These are phyloP conservation scores for Curvularia spicifera DNA, from an alignment of 2,329 filamentous ascomycete species.

Conservation along the genomic window DNA sequence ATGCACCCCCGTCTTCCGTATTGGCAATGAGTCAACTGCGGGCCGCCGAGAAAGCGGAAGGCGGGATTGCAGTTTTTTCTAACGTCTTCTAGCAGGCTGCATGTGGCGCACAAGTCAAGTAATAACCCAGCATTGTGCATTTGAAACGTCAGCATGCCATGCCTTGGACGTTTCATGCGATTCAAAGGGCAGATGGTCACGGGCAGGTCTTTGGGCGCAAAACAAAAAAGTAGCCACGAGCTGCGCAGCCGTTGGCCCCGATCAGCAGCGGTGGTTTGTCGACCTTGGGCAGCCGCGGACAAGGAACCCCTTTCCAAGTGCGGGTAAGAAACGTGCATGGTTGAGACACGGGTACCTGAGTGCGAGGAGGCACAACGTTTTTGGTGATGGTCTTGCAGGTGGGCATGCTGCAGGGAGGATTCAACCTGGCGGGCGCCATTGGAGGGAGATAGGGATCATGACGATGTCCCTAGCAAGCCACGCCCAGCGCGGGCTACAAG, in stretches of 20 bases:
- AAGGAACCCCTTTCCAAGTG: slow-evolving; percentile 4
- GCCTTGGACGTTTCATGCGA: slow-evolving; percentile 24
- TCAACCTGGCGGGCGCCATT: slow-evolving; percentile 17
- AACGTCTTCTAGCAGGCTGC: slow-evolving; percentile 6
- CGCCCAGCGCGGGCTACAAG: slow-evolving; percentile 28
- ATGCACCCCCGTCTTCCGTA: background rate
- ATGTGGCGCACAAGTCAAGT: slow-evolving; percentile 9
- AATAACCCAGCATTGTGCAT: slow-evolving; percentile 27
- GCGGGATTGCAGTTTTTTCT: background rate
- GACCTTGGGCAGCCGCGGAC: background rate
- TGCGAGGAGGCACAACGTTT: slow-evolving; percentile 18
- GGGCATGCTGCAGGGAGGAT: slow-evolving; percentile 24
- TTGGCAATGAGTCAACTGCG: slow-evolving; percentile 7
- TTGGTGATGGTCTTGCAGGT: slow-evolving; percentile 5
- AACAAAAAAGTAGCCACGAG: background rate
- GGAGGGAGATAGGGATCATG: slow-evolving; percentile 17
- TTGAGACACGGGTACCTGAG: slow-evolving; percentile 27
- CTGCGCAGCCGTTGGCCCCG: slow-evolving; percentile 14
- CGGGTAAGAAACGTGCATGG: slow-evolving; percentile 9
- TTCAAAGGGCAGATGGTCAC: slow-evolving; percentile 8
- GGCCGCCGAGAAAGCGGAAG: slow-evolving; percentile 3
- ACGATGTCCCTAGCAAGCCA: slow-evolving; percentile 21
- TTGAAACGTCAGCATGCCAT: slow-evolving; percentile 35
- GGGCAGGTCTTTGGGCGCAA: background rate
- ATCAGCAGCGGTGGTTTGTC: slow-evolving; percentile 7